phyloP scores from a whole-genome alignment of 768 basidiomycete species.

The Tricholoma bakamatsutake region DNA sequence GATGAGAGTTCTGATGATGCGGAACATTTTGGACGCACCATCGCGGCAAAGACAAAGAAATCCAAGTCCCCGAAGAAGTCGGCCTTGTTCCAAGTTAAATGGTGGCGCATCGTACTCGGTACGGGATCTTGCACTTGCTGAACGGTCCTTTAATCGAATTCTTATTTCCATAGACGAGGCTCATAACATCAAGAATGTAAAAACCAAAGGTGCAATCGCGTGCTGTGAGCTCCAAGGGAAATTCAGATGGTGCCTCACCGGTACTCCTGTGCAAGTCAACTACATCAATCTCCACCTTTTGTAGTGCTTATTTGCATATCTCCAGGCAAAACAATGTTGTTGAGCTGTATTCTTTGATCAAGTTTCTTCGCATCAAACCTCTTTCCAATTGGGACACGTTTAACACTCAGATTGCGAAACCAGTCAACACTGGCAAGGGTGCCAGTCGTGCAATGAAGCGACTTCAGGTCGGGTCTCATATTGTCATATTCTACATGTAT shows the following conservation, averaged over 20 bases:
- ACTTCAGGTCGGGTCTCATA: slow-evolving; percentile 53
- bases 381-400: slow-evolving; percentile 77
- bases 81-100: slow-evolving; percentile 73
- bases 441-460: slow-evolving; percentile 73
- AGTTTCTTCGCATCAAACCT: slow-evolving; percentile 82
- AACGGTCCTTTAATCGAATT: background rate
- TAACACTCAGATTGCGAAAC: slow-evolving; percentile 71
- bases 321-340: slow-evolving; percentile 82
- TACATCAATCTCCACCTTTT: slow-evolving; percentile 6
- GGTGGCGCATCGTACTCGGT: slow-evolving; percentile 87
- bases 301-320: slow-evolving; percentile 24
- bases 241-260: slow-evolving; percentile 86
- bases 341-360: slow-evolving; percentile 85
- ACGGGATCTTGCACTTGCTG: slow-evolving; percentile 13
- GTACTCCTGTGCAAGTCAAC: slow-evolving; percentile 60
- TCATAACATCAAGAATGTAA: slow-evolving; percentile 88
- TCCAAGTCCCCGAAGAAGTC: slow-evolving; percentile 44
- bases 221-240: slow-evolving; percentile 74
- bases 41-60: slow-evolving; percentile 39
- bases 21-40: slow-evolving; percentile 40
- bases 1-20: slow-evolving; percentile 28
- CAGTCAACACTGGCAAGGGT: slow-evolving; percentile 62
- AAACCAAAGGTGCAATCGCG: slow-evolving; percentile 70
- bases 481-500: background rate
- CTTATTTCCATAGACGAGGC: slow-evolving; percentile 66